phyloP scores from a whole-genome alignment of 139 green algal species.

The Gonium pectorale region DNA sequence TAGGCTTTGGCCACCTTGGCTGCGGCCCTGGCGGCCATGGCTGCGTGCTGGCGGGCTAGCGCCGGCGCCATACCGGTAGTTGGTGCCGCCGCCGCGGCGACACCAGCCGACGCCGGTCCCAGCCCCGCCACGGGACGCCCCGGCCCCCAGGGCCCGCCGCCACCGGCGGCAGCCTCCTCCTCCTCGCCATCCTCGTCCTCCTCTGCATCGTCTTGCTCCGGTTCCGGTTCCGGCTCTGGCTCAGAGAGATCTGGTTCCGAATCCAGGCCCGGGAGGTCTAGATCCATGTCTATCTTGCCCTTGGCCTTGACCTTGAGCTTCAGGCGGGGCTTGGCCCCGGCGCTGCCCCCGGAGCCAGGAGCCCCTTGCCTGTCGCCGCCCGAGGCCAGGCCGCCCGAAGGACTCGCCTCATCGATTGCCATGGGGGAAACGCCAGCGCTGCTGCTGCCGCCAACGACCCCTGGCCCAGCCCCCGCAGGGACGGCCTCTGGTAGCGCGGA shows the following conservation, averaged over 20 bases:
- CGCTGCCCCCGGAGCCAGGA: too few species aligned
- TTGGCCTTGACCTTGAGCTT: constrained; percentile 11
- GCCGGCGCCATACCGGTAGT: not conserved
- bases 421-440: too few species aligned
- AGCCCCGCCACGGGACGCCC: not conserved
- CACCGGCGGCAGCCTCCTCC: not conserved
- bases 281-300: constrained; percentile 23
- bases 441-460: too few species aligned
- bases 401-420: too few species aligned
- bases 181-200: not conserved
- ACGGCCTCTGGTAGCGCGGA: too few species aligned
- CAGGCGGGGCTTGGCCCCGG: too few species aligned
- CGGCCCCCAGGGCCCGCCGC: not conserved
- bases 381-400: too few species aligned
- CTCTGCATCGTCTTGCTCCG: not conserved
- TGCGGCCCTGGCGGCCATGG: not conserved
- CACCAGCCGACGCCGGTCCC: not conserved
- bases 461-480: too few species aligned
- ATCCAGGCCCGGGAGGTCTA: constrained; percentile 26
- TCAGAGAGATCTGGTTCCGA: constrained; percentile 31
- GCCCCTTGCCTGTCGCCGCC: too few species aligned
- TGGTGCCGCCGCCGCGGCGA: not conserved
- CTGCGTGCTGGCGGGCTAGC: not conserved
- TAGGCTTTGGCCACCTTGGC: not conserved
- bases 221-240: not conserved